Base-by-base conservation (phyloP, 2,329 filamentous ascomycete species). In the Tolypocladium sp. region DNA sequence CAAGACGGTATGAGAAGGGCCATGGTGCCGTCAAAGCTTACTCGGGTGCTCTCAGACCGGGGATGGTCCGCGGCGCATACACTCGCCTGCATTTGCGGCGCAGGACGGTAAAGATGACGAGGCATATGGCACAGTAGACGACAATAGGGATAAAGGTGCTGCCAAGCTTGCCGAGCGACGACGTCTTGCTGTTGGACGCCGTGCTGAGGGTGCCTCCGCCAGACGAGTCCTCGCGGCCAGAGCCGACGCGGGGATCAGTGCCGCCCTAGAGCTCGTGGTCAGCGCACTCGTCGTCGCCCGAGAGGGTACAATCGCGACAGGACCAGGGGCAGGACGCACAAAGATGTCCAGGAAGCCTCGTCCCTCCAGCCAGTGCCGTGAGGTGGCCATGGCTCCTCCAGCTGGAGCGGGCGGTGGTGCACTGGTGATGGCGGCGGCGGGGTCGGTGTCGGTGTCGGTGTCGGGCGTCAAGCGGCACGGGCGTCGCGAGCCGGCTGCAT, bases 61-160 rank as follows among this genome's bases (percentile, higher is more conserved):
- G 65, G 46, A 83, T 73, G 1, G 78, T 75, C 58, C 83, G 76
- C 3, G 83, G 82, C 0, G 80, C 73, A 68, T 86, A 86, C 15
- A 85, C 81, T 38, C 82, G 78, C 37, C 71, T 73, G 55, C 73
- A 75, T 56, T 72, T 76, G n/a, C 73, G 74, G 17, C 83, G 77
- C 53, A 82, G 66, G 12, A 75, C 52, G 56, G 79, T 64, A 64
- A 86, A 86, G 57, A 81, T 69, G 61, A 76, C 40, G 41, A 84
- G 58, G 61, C 82, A 84, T 20, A 84, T 63, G 46, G 66, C 71
- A 7, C 80, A 73, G 66, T 81, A 83, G 58, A 83, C 67, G 62
- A 76, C 64, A 17, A 84, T 77, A 22, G 83, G 83, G 1, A 83
- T 67, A 51, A 86, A 78, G 25, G 83, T 85, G 63, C 75, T 76